phyloP scores from a whole-genome alignment of 352 stramenopile species.

The Globisporangium irregulare region DNA sequence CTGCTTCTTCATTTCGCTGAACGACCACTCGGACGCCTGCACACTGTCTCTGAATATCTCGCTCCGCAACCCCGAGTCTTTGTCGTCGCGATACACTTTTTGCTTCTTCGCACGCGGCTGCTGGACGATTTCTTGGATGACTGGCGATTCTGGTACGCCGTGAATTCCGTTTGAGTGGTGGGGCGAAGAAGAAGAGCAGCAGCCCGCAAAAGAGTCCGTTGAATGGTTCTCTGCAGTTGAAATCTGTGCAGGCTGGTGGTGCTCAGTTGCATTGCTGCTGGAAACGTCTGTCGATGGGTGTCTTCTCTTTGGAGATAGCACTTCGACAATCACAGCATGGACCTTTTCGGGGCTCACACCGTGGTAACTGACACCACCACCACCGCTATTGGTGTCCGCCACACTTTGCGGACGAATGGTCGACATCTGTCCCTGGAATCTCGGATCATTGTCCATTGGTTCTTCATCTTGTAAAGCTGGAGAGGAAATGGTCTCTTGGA shows the following conservation, averaged over 20 bases:
- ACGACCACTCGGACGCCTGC: slow-evolving; percentile 29
- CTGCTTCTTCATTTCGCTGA: slow-evolving; percentile 36
- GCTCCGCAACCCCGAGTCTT: not conserved
- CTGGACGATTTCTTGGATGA: slow-evolving; percentile 10
- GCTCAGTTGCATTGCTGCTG: not conserved
- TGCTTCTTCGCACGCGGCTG: slow-evolving; percentile 13
- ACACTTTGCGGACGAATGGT: slow-evolving; percentile 7
- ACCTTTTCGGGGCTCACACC: not conserved
- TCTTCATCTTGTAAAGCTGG: not conserved
- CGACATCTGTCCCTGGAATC: not conserved
- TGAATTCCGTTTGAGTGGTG: not conserved
- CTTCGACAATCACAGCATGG: slow-evolving; percentile 11
- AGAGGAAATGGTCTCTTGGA: not conserved
- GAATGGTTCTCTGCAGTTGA: not conserved
- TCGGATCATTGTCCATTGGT: not conserved
- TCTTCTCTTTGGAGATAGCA: slow-evolving; percentile 7
- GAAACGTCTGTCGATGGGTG: not conserved
- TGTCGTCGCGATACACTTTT: slow-evolving; percentile 9
- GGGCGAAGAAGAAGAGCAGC: not conserved
- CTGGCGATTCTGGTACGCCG: not conserved
- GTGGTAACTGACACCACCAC: not conserved
- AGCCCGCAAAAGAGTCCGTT: not conserved
- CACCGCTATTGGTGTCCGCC: not conserved
- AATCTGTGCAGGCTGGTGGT: not conserved
- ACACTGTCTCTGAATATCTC: not conserved